phyloP scores from a whole-genome alignment of 2,329 filamentous ascomycete species.

The Plenodomus lindquistii region DNA sequence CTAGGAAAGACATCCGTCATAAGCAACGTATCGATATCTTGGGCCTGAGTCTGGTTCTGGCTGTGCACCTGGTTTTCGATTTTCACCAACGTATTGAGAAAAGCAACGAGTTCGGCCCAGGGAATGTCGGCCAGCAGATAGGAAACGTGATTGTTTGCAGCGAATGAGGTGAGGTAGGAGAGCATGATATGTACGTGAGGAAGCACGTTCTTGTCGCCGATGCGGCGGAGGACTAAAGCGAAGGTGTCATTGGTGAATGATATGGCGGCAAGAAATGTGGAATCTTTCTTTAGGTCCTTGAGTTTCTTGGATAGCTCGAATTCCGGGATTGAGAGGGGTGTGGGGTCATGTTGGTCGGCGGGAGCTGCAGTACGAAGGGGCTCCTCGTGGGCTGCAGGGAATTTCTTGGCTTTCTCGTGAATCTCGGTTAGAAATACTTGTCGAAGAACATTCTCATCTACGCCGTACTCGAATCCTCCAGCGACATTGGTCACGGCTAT shows the following conservation, averaged over 20 bases:
- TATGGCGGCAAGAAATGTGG: constrained; percentile 40
- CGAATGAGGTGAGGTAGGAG: constrained; percentile 59
- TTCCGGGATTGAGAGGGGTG: constrained; percentile 17
- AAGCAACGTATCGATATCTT: constrained; percentile 40
- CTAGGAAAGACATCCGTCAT: constrained; percentile 52
- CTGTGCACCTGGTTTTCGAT: constrained; percentile 29
- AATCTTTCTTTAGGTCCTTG: constrained; percentile 13
- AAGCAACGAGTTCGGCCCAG: constrained; percentile 57
- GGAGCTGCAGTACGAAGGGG: constrained; percentile 19
- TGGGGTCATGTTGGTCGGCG: constrained; percentile 15
- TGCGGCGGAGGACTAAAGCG: constrained; percentile 54
- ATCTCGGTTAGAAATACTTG: constrained; percentile 18
- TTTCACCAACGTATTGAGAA: constrained; percentile 57
- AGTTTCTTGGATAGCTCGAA: constrained; percentile 22
- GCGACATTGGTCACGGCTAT: constrained; percentile 62
- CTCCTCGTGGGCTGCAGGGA: constrained; percentile 16
- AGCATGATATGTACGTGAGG: constrained; percentile 67
- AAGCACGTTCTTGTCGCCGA: constrained; percentile 62
- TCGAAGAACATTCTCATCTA: constrained; percentile 47
- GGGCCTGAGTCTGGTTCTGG: constrained; percentile 5
- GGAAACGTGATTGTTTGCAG: constrained; percentile 36
- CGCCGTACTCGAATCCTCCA: constrained; percentile 58
- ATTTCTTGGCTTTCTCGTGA: constrained; percentile 7
- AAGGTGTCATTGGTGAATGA: constrained; percentile 52
- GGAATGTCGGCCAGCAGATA: constrained; percentile 48